Evolutionary conservation across 2,329 filamentous ascomycete genomes (phyloP).

Genomic region (Arthroderma uncinatum): DNA sequence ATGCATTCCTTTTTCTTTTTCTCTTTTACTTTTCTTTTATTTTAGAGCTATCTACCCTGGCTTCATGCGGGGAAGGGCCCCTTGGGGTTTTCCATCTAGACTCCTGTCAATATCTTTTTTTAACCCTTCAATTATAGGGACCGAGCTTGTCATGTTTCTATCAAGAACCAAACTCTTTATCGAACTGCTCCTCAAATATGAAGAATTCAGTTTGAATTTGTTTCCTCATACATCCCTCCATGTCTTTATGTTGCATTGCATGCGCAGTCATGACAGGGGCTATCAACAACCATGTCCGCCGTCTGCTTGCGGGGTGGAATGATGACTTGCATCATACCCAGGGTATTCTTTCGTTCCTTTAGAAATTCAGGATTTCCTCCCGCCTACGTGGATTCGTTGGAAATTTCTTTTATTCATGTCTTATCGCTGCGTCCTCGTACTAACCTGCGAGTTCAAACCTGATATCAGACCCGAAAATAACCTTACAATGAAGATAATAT

Average conservation of each 20-base stretch:
- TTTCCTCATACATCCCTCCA: not conserved
- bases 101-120: not conserved
- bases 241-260: not conserved
- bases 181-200: too few species aligned
- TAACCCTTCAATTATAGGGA: too few species aligned
- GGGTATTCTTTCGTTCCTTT: not conserved
- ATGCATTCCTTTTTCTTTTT: not conserved
- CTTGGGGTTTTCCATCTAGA: not conserved
- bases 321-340: not conserved
- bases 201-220: too few species aligned
- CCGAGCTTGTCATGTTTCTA: too few species aligned
- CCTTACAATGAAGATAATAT: not conserved
- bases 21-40: too few species aligned
- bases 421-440: not conserved
- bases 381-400: too few species aligned
- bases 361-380: not conserved
- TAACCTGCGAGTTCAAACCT: too few species aligned
- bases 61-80: not conserved
- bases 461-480: not conserved
- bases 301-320: not conserved
- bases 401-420: not conserved
- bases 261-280: not conserved
- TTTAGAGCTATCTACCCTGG: not conserved
- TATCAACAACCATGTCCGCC: not conserved
- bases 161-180: too few species aligned